Percentiles rank a stretch among this genome's conserved stretches.
These are phyloP conservation scores for sorghum (Sorghum bicolor) DNA, from an alignment of 176 grass and related monocot genomes.

Conservation along the genomic window Sorghum_bicolor_NCBIv3 NC_012876.2:63884501-63885000, in stretches of 20 bases:
- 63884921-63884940: not conserved
- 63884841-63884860: not conserved
- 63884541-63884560: not conserved
- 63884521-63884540: not conserved
- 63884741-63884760: not conserved
- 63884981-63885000: not conserved
- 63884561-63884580: not conserved
- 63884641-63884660: not conserved
- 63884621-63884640: not conserved
- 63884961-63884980: not conserved
- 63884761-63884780: not conserved
- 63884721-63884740: not conserved
- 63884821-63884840: not conserved
- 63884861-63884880: not conserved
- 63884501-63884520: not conserved
- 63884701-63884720: not conserved
- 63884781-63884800: not conserved
- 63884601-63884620: not conserved
- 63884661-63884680: not conserved
- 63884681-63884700: not conserved
- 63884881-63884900: not conserved
- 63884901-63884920: not conserved
- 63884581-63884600: not conserved
- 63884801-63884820: not conserved
- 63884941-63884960: not conserved